Base-by-base conservation (phyloP, 768 basidiomycete species). In the Lentinus brumalis region DNA sequence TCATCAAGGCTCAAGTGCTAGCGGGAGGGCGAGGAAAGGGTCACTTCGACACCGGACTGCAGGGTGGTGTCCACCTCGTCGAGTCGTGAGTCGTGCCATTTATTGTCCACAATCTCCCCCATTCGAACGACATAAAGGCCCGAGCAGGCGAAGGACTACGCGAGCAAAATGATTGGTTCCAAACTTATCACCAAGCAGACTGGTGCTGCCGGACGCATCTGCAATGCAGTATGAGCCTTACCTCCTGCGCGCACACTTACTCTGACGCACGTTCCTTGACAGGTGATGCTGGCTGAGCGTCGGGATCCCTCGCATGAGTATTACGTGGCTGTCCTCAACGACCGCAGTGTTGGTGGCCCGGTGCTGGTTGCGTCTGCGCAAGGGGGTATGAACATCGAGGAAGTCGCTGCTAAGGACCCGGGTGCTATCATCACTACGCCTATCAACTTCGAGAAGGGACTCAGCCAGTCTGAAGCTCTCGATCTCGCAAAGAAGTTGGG, bases 311-410 rank as follows among this genome's bases (percentile, higher is more conserved):
- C 86, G 44, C 97, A 99, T 73, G 97, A 99, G 75, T 98, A 98
- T 82, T 99, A 99, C 71, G 91, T 96, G 53, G 97, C 97, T 14
- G 86, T 98, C 35, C 85, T 99, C 56, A 98, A 98, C 71, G 97
- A 99, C 81, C 92, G 97, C 66, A 85, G 84, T 14, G 80, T 89
- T 6, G 88, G 94, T 61, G 89, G 92, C 14, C 92, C 94, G 46
- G 97, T 98, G 32, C 84, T 99, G 50, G 96, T 99, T 56, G 89
- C 89, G 18, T 98, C 97, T 46, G 83, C 83, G 18, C 95, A 98
- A 72, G 97, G 97, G 57, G 97, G 97, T 59, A 99, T 99, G 97
- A 98, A 98, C 77, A 99, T 99, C 71, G 97, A 99, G 75, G 97
- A 99, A 70, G 97, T 99, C 50, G 97, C 97, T 30, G 92, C 93